Percentiles rank a stretch among this genome's conserved stretches.
Evolutionary conservation across 768 basidiomycete species (phyloP).

Genomic region (Collybia sp.): DNA sequence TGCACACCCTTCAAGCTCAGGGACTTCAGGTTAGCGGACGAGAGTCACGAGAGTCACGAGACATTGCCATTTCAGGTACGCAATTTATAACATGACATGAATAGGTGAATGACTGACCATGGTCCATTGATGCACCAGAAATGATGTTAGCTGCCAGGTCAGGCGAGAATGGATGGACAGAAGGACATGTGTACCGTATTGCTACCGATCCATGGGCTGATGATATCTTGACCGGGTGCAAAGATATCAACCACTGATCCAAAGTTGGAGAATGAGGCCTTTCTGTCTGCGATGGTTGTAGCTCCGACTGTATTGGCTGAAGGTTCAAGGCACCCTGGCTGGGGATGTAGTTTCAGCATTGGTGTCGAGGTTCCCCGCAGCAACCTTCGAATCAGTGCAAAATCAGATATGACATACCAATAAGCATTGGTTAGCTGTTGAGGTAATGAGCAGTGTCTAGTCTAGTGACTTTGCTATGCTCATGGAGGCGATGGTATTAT

Average conservation of each 20-base stretch:
- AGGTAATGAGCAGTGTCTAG: background rate
- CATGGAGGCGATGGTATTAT: constrained; percentile 5
- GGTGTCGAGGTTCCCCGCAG: constrained; percentile 15
- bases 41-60: constrained; percentile 16
- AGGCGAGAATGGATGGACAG: background rate
- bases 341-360: constrained; percentile 16
- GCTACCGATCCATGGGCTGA: constrained; percentile 15
- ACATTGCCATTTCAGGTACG: constrained; percentile 18
- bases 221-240: constrained; percentile 21
- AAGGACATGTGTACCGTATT: constrained; percentile 1
- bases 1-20: constrained; percentile 12
- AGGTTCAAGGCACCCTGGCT: constrained; percentile 11
- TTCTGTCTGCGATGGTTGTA: constrained; percentile 16
- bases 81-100: constrained; percentile 3
- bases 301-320: constrained; percentile 19
- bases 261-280: constrained; percentile 24
- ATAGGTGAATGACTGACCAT: background rate
- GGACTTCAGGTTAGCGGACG: constrained; percentile 6
- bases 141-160: constrained; percentile 1
- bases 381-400: constrained; percentile 5
- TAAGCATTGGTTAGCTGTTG: constrained; percentile 10
- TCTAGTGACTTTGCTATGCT: background rate
- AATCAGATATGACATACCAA: constrained; percentile 2
- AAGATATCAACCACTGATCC: constrained; percentile 24
- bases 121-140: constrained; percentile 11